Percentiles rank a stretch among this genome's conserved stretches.
Evolutionary conservation across 495 filamentous ascomycete genomes (phyloP).

Genomic region (Parachaetomium inaequale): DNA sequence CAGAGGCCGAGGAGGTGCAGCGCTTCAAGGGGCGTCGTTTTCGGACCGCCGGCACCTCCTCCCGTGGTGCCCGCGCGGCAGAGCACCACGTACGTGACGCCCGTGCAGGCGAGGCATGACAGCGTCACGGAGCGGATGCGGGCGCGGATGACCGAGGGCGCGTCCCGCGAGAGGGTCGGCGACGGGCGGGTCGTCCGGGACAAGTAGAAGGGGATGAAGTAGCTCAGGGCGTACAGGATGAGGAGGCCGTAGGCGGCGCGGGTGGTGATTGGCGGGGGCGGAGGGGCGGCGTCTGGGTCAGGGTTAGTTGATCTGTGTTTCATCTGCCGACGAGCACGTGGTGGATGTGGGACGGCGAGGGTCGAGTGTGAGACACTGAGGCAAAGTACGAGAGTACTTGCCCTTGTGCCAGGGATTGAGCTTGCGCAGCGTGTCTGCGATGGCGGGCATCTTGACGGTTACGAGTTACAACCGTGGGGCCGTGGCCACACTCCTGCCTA

Average conservation of each 20-base stretch:
- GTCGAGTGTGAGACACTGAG: not conserved
- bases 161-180: slow-evolving; percentile 76
- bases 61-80: slow-evolving; percentile 20
- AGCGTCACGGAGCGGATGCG: slow-evolving; percentile 74
- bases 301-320: slow-evolving; percentile 8
- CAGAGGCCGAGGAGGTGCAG: slow-evolving; percentile 70
- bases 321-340: slow-evolving; percentile 3
- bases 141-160: slow-evolving; percentile 82
- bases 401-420: slow-evolving; percentile 34
- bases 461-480: not conserved
- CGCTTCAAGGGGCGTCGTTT: slow-evolving; percentile 45
- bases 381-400: slow-evolving; percentile 8
- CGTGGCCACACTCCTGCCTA: slow-evolving; percentile 13
- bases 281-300: slow-evolving; percentile 12
- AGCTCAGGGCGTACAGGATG: slow-evolving; percentile 74
- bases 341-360: not conserved
- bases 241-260: slow-evolving; percentile 34
- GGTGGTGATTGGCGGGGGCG: slow-evolving; percentile 28
- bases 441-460: slow-evolving; percentile 24
- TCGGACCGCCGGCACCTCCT: too few species aligned
- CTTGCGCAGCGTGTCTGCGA: slow-evolving; percentile 21
- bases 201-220: slow-evolving; percentile 89
- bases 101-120: slow-evolving; percentile 60
- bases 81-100: slow-evolving; percentile 61
- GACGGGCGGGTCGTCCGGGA: slow-evolving; percentile 75